These are phyloP conservation scores for Cercospora sojina DNA, from an alignment of 2,329 filamentous ascomycete species.

Conservation along the genomic window DNA sequence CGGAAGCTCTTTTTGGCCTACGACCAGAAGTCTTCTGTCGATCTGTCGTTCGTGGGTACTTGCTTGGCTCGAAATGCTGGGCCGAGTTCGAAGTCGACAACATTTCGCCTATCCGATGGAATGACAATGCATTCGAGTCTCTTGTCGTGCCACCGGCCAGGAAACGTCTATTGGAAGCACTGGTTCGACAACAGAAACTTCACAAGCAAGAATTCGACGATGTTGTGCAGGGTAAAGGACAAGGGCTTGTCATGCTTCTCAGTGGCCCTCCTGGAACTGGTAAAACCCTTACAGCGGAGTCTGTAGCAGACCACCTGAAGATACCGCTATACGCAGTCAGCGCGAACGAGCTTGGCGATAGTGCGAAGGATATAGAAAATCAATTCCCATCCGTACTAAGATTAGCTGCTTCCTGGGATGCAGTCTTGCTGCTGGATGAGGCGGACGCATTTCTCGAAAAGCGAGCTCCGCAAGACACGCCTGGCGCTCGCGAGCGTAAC, in stretches of 20 bases:
- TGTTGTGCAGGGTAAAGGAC: constrained; percentile 27
- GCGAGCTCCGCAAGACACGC: constrained; percentile 7
- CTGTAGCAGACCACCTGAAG: constrained; percentile 20
- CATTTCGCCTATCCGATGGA: constrained; percentile 20
- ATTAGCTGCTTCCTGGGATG: constrained; percentile 28
- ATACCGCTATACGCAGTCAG: constrained; percentile 17
- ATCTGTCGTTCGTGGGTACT: constrained; percentile 21
- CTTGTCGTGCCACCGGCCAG: constrained; percentile 24
- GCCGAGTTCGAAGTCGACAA: constrained; percentile 24
- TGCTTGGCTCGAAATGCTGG: constrained; percentile 23
- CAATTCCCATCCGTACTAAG: constrained; percentile 22
- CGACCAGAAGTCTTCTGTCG: constrained; percentile 21
- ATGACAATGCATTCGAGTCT: constrained; percentile 23
- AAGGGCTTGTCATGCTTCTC: constrained; percentile 30
- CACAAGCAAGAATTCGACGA: constrained; percentile 22
- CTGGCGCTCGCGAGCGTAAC: constrained; percentile 27
- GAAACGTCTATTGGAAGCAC: constrained; percentile 23
- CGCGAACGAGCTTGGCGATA: constrained; percentile 21
- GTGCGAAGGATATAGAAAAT: constrained; percentile 26
- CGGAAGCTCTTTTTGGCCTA: constrained; percentile 16
- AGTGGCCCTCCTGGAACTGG: constrained; percentile 33
- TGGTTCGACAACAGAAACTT: constrained; percentile 20
- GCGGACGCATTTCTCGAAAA: constrained; percentile 41
- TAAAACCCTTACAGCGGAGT: constrained; percentile 30
- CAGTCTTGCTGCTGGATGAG: constrained; percentile 43